These are phyloP conservation scores for Colletotrichum phormii DNA, from an alignment of 2,329 filamentous ascomycete species.

Conservation along the genomic window DNA sequence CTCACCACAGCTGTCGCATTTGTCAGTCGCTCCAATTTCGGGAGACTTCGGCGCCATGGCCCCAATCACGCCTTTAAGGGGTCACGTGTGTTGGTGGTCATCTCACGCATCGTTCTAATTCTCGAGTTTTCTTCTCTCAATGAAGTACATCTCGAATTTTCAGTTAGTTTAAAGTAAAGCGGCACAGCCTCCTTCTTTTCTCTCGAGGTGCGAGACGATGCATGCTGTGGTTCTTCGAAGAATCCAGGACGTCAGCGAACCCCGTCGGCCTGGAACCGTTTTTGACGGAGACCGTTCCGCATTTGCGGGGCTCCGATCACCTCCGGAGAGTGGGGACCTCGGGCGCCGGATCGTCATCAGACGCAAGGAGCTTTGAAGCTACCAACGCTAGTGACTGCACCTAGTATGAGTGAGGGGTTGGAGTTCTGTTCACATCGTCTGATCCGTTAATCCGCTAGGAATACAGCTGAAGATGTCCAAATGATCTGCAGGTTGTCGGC, in stretches of 20 bases:
- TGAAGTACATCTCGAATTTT: background rate
- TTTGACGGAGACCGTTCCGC: background rate
- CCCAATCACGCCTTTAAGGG: conserved; percentile 29
- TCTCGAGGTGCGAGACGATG: background rate
- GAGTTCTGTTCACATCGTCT: background rate
- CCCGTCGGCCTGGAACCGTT: background rate
- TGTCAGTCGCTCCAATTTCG: conserved; percentile 32
- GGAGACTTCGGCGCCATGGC: conserved; percentile 2
- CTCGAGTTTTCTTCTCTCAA: background rate
- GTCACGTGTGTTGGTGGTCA: conserved; percentile 17
- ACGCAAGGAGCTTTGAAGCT: background rate
- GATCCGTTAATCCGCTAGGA: background rate
- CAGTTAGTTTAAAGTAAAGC: background rate
- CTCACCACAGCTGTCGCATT: conserved; percentile 33
- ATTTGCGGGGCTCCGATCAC: background rate
- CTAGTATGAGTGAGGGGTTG: background rate
- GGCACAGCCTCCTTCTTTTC: background rate
- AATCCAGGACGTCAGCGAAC: background rate
- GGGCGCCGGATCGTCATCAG: background rate
- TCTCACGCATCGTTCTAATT: background rate
- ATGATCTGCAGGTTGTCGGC: background rate
- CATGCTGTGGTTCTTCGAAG: background rate
- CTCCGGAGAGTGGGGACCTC: background rate
- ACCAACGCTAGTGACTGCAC: background rate
- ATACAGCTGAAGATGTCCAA: background rate